Evolutionary conservation across 2,329 filamentous ascomycete species (phyloP).

Genomic region (Cladosporium cucumerinum): DNA sequence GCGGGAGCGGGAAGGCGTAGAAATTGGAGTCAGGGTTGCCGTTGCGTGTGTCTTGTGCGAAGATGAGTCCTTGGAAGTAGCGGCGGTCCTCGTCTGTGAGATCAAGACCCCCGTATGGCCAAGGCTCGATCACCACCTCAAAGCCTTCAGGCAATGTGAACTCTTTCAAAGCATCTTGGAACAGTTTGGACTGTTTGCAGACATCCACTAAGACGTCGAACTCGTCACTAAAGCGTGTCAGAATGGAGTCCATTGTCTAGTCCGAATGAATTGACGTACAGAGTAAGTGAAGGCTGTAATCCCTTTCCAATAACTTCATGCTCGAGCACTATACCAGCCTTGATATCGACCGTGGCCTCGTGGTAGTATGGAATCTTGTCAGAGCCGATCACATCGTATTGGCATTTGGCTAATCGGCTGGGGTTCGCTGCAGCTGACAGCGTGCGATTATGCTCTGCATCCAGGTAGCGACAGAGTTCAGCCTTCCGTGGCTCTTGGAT

Average conservation of each 20-base stretch:
- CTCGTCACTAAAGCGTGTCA: constrained; percentile 32
- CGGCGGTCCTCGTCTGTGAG: constrained; percentile 28
- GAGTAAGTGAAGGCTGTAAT: constrained; percentile 28
- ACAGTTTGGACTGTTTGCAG: constrained; percentile 47
- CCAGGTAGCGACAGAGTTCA: constrained; percentile 30
- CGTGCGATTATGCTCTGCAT: constrained; percentile 31
- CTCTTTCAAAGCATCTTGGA: constrained; percentile 55
- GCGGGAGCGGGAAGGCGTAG: constrained; percentile 33
- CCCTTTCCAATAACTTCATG: constrained; percentile 32
- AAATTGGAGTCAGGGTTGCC: constrained; percentile 46
- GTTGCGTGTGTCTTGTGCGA: constrained; percentile 34
- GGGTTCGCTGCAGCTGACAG: constrained; percentile 21
- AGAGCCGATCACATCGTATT: constrained; percentile 55
- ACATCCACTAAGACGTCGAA: constrained; percentile 48
- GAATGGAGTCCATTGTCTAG: background rate
- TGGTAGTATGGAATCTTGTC: constrained; percentile 53
- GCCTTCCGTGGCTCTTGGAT: constrained; percentile 32
- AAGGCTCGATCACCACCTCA: constrained; percentile 33
- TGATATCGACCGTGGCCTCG: constrained; percentile 46
- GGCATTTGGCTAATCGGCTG: constrained; percentile 50
- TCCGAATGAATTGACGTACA: constrained; percentile 19
- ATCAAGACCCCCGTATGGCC: constrained; percentile 33
- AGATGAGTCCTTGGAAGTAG: constrained; percentile 33
- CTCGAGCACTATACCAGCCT: constrained; percentile 23
- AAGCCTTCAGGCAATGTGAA: constrained; percentile 51